Evolutionary conservation across 495 filamentous ascomycete species (phyloP).

Genomic region (Elasticomyces elasticus): DNA sequence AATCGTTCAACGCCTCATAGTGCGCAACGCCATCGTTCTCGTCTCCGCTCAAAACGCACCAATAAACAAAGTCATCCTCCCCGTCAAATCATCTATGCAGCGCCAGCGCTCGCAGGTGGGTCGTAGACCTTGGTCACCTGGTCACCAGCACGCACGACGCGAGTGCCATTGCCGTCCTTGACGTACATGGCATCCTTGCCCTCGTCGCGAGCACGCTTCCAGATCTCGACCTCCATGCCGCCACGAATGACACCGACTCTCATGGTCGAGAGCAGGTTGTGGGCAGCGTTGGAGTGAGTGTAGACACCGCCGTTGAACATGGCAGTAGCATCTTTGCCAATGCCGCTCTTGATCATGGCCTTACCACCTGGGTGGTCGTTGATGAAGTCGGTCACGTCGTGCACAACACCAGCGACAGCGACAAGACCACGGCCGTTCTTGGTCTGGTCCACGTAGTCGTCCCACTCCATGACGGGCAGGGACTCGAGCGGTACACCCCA

Average conservation of each 20-base stretch:
- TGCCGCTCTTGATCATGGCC: conserved; percentile 80
- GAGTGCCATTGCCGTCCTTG: conserved; percentile 70
- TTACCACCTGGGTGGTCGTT: conserved; percentile 95
- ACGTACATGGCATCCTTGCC: conserved; percentile 73
- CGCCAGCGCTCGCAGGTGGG: conserved; percentile 61
- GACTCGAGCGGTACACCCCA: conserved; percentile 93
- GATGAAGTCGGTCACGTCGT: conserved; percentile 92
- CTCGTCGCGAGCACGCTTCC: conserved; percentile 89
- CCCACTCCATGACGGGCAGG: conserved; percentile 93
- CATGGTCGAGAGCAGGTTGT: conserved; percentile 96
- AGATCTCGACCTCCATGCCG: conserved; percentile 96
- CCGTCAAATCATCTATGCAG: conserved; percentile 44
- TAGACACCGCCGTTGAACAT: conserved; percentile 99
- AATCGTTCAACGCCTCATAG: not conserved
- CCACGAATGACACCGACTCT: conserved; percentile 92
- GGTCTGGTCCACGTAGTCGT: conserved; percentile 81
- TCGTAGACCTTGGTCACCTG: conserved; percentile 78
- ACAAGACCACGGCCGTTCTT: conserved; percentile 81
- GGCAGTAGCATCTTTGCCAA: conserved; percentile 96
- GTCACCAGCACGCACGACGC: conserved; percentile 79
- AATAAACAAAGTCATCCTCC: not conserved
- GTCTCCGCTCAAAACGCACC: not conserved
- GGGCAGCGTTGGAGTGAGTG: conserved; percentile 93
- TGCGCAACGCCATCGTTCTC: not conserved
- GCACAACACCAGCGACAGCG: conserved; percentile 86